These are phyloP conservation scores for Blastobotrys proliferans DNA, from an alignment of 1,139 yeast genomes.

Conservation along the genomic window DNA sequence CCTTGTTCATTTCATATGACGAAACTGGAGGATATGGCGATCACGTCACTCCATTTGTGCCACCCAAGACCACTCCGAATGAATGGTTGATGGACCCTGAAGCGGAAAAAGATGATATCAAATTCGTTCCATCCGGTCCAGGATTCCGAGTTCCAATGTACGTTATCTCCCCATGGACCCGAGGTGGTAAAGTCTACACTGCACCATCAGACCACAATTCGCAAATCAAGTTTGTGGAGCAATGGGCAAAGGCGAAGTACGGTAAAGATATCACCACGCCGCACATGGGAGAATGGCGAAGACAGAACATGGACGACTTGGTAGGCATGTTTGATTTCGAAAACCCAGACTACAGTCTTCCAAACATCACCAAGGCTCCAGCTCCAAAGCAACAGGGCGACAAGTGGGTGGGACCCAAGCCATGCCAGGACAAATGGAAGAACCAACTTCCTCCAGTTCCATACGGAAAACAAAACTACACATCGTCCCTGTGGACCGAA, in stretches of 20 bases:
- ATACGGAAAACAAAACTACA: constrained; percentile 22
- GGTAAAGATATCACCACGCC: constrained; percentile 19
- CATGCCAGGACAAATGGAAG: constrained; percentile 9
- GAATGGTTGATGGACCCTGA: constrained; percentile 24
- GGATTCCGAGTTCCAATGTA: constrained; percentile 28
- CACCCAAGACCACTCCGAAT: constrained; percentile 26
- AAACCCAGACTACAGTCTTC: constrained; percentile 19
- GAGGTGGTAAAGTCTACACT: constrained; percentile 27
- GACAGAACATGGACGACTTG: constrained; percentile 26
- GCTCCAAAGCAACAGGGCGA: constrained; percentile 10
- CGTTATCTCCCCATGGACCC: constrained; percentile 27
- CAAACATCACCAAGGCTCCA: constrained; percentile 14
- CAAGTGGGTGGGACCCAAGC: background rate
- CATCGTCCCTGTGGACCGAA: constrained; percentile 22
- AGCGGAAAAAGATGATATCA: constrained; percentile 11
- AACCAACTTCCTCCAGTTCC: constrained; percentile 13
- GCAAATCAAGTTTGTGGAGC: constrained; percentile 26
- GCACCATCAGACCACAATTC: constrained; percentile 29
- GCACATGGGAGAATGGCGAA: constrained; percentile 24
- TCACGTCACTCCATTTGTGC: constrained; percentile 23
- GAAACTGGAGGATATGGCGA: constrained; percentile 31
- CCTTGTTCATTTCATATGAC: constrained; percentile 26
- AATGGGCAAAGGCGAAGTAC: constrained; percentile 19
- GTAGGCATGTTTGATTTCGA: constrained; percentile 25
- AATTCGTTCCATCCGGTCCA: constrained; percentile 26